Evolutionary conservation across 2,329 filamentous ascomycete species (phyloP).

Genomic region (Neurospora sp.): DNA sequence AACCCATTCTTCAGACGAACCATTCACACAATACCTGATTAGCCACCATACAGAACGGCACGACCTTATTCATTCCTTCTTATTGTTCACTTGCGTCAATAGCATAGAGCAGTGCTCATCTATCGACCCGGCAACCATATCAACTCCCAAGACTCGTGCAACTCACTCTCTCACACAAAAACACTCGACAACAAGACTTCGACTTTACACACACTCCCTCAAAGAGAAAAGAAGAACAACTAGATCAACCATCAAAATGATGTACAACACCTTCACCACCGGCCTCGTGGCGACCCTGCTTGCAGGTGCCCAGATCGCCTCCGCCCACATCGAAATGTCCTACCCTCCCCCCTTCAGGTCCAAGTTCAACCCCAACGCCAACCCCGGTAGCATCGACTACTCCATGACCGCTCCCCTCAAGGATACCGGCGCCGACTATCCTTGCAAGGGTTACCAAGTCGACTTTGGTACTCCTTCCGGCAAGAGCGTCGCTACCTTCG

Average conservation of each 20-base stretch:
- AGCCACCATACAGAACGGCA: neutral
- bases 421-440: conserved; percentile 54
- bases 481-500: conserved; percentile 48
- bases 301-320: conserved; percentile 24
- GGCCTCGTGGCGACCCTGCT: conserved; percentile 32
- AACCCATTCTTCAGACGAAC: neutral
- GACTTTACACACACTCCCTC: conserved; percentile 1
- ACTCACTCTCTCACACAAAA: neutral
- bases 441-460: conserved; percentile 59
- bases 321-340: conserved; percentile 49
- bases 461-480: conserved; percentile 40
- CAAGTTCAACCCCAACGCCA: conserved; percentile 38
- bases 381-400: conserved; percentile 50
- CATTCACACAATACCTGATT: neutral
- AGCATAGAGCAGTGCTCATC: neutral
- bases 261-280: conserved; percentile 28
- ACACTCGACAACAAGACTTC: neutral
- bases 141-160: neutral
- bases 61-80: neutral
- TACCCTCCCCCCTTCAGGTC: conserved; percentile 43
- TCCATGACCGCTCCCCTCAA: conserved; percentile 60
- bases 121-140: neutral
- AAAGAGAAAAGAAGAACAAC: conserved; percentile 12
- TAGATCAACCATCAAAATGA: conserved; percentile 29
- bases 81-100: neutral